Percentiles rank a stretch among this genome's conserved stretches.
Conservation (phyloP, 352 stramenopile genomes). For the Phytophthora melonis region DNA sequence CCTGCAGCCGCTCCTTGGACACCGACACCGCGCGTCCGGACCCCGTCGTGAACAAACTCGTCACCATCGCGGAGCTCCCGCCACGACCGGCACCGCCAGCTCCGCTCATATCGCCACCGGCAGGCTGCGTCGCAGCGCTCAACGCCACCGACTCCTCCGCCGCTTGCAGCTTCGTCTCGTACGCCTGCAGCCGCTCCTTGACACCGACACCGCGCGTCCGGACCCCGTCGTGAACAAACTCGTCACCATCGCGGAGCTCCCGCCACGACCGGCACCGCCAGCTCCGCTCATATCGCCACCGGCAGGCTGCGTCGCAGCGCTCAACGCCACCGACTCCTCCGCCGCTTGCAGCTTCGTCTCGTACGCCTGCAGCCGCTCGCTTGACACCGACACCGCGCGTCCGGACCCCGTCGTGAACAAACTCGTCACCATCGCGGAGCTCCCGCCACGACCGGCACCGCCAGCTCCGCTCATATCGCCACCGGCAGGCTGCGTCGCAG, state of each 20-base stretch:
- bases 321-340: not conserved
- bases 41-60: constrained; percentile 44
- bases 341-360: constrained; percentile 24
- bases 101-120: not conserved
- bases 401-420: constrained; percentile 47
- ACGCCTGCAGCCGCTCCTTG: constrained; percentile 38
- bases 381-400: constrained; percentile 30
- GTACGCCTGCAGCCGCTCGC: constrained; percentile 38
- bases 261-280: too few species aligned
- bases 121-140: not conserved
- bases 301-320: not conserved
- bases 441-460: too few species aligned
- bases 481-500: not conserved
- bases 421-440: constrained; percentile 14
- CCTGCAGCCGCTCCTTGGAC: constrained; percentile 30
- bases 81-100: too few species aligned
- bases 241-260: constrained; percentile 5
- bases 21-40: constrained; percentile 39
- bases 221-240: constrained; percentile 46
- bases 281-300: not conserved
- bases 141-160: constrained; percentile 12
- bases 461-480: not conserved
- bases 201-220: constrained; percentile 44
- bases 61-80: constrained; percentile 3
- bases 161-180: constrained; percentile 27